A percentile compares a stretch with the other conserved stretches of the same genome.
Evolutionary conservation across 257 asterid species (phyloP).

Genomic region (Plantago ovata): DNA sequence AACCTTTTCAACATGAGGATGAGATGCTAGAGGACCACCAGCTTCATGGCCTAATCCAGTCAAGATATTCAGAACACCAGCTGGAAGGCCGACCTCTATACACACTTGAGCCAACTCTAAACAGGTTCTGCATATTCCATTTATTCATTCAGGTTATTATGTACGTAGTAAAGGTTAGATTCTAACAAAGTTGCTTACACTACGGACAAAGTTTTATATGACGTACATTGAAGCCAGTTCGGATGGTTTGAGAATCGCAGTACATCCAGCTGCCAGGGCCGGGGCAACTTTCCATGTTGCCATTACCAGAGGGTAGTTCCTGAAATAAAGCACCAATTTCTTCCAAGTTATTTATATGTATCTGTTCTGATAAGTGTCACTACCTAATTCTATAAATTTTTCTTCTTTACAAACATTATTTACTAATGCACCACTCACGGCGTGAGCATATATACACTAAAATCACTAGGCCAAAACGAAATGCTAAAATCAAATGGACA

Average conservation of each 20-base stretch:
- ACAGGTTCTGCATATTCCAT: constrained; percentile 60
- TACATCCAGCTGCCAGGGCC: constrained; percentile 95
- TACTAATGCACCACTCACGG: too few relatives aligned
- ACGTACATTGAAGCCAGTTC: constrained; percentile 78
- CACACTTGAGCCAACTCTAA: constrained; percentile 92
- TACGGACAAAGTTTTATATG: constrained; percentile 6
- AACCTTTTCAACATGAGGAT: constrained; percentile 98
- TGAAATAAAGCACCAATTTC: constrained; percentile 15
- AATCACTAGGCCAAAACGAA: too few relatives aligned
- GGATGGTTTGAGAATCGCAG: constrained; percentile 91
- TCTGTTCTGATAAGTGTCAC: too few relatives aligned
- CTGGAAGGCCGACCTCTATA: constrained; percentile 83
- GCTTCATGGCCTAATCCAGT: constrained; percentile 90
- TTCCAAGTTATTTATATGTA: too few relatives aligned
- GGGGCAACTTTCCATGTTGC: constrained; percentile 99
- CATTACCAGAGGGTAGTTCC: constrained; percentile 94
- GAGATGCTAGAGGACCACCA: constrained; percentile 91
- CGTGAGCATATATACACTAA: too few relatives aligned
- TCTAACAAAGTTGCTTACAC: background rate
- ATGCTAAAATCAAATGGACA: too few relatives aligned
- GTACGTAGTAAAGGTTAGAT: constrained; percentile 15
- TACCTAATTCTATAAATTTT: too few relatives aligned
- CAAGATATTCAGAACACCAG: constrained; percentile 75
- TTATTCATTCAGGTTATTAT: too few relatives aligned
- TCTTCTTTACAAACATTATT: too few relatives aligned